Evolutionary conservation across 176 grass and related monocot genomes (phyloP), one percentile per base, ranked within the genome.

Genomic region (Guadua angustifolia): DNA sequence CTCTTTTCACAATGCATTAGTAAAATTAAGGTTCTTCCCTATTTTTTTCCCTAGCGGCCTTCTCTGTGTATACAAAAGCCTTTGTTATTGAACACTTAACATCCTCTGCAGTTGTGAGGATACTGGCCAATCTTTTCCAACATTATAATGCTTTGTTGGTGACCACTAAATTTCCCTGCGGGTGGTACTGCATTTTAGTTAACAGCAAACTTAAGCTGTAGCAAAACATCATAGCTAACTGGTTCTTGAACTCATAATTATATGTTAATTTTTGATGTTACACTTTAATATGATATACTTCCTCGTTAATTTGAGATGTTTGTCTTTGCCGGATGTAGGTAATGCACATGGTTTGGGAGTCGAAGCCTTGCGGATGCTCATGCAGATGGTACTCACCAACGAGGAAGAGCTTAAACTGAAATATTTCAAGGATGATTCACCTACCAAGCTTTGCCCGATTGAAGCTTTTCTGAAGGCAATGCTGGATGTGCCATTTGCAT

Each of bases 361-460:
- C 14, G 90, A 94, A 49, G 55, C 92, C 16, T 67, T 94, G 77
- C 90, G 70, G 73, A 90, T 90, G 75, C 86, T 98, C 38, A 35
- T 57, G 53, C 94, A 90, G 74, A 75, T 98, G 65, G 85, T 79
- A 53, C 87, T 88, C 44, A 94, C 35, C 79, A 90, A 92, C 4
- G 95, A 98, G 74, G 93, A 98, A 83, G 95, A 98, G 74, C 73
- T 89, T 33, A 95, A 92, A 67, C 86, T 98, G 22, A 95, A 88
- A 82, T 79, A 85, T 76, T 91, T 90, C 73, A 98, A 79, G 82
- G 91, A 93, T 50, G 91, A 90, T 33, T 69, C 83, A 44, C 29
- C 69, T 39, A 75, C 61, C 73, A 95, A 85, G 49, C 93, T 95
- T 40, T 90, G 92, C 43, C 62, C 85, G 0, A 63, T 94, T 19